Base-by-base conservation (phyloP, 345 rosid genomes). In the Eucalyptus rudis region DNA sequence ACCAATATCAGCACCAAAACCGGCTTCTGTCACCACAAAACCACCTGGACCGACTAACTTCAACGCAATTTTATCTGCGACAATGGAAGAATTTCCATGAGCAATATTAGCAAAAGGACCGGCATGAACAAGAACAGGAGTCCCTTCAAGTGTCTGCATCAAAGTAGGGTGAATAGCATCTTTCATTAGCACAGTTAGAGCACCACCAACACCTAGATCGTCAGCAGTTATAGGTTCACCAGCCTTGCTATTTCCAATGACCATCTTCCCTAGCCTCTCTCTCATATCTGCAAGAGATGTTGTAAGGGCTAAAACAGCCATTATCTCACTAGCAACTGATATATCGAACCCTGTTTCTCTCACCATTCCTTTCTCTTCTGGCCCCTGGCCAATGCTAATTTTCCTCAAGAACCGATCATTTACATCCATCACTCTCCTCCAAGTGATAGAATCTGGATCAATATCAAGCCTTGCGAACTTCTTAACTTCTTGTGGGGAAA, bases 41-140 rank as follows among this genome's bases (percentile, higher is more conserved):
- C 99, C 99, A 68, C 97, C 96, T n/a, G 96, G 94, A 89, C 99
- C 98, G n/a, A 96, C 99, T 54, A 96, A 92, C 92, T 98, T 98
- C 91, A 98, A 49, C 7, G 99, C 99, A 83, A 98, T 98, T 90
- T 96, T 98, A 90, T 98, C 99, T 27, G 99, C 99, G 71, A 98
- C 98, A 7, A 98, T 93, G 17, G 99, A 98, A 36, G 99, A 97
- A 92, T 98, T 98, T 16, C 99, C 99, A 86, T 98, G 99, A 90
- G 99, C 99, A 89, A 98, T 98, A 88, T 97, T 98, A 33, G 99
- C 99, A 93, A 98, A 98, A 43, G 99, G 99, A 90, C 99, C 99
- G 10, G 99, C 99, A 86, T 97, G 99, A 87, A 98, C 99, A 47
- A 98, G 95, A 56, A 97, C 99, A 89, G 99, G 99, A 44, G 99